phyloP scores from a whole-genome alignment of 1,284 basidiomycete species.

The Ceratobasidium sp. region DNA sequence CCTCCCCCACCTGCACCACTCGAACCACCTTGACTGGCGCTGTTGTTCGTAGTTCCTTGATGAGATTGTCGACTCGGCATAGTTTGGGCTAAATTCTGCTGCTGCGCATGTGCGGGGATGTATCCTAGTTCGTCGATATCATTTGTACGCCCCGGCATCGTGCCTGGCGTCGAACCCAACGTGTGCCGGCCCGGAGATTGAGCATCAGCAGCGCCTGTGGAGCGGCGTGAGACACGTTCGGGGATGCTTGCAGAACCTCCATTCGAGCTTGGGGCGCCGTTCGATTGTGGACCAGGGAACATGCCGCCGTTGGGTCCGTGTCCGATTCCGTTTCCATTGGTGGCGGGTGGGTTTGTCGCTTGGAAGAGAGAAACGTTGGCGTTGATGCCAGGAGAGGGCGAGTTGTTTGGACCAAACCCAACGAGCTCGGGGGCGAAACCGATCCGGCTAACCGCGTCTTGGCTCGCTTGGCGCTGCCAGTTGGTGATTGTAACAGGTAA shows the following conservation, averaged over 20 bases:
- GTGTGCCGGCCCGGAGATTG: constrained; percentile 13
- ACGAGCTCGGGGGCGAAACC: constrained; percentile 36
- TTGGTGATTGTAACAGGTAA: constrained; percentile 81
- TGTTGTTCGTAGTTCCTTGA: neutral
- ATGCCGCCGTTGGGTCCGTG: neutral
- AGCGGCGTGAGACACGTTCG: constrained; percentile 42
- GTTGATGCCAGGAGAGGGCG: constrained; percentile 20
- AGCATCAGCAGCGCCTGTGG: neutral
- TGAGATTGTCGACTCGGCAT: neutral
- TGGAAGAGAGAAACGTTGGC: constrained; percentile 27
- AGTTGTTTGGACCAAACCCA: neutral
- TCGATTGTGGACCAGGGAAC: constrained; percentile 3
- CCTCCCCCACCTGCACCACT: neutral
- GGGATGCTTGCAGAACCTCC: constrained; percentile 27
- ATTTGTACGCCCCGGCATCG: neutral
- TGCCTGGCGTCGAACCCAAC: neutral
- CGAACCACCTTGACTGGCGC: neutral
- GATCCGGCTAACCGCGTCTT: constrained; percentile 40
- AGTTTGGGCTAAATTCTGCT: constrained; percentile 9
- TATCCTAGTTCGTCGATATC: constrained; percentile 39
- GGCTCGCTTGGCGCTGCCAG: constrained; percentile 49
- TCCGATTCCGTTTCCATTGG: neutral
- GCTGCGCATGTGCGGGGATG: constrained; percentile 30
- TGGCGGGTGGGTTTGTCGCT: constrained; percentile 20
- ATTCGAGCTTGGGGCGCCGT: constrained; percentile 37